Evolutionary conservation across 495 filamentous ascomycete species (phyloP).

Genomic region (Aspergillus campestris): DNA sequence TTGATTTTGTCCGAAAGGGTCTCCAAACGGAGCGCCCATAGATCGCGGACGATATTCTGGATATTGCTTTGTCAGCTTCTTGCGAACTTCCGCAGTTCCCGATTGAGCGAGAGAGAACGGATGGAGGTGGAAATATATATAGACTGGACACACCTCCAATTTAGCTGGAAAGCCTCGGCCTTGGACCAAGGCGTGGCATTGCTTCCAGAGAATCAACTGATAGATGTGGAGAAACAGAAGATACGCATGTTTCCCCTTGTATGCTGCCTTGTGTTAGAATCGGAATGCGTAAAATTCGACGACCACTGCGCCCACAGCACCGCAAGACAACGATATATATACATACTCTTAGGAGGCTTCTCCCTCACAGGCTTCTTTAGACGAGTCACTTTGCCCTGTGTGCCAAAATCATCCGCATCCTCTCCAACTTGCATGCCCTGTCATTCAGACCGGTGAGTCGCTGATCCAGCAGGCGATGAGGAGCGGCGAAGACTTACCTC

Average conservation of each 20-base stretch:
- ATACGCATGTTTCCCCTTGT: slow-evolving; percentile 54
- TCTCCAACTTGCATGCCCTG: slow-evolving; percentile 50
- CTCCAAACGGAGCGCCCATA: slow-evolving; percentile 61
- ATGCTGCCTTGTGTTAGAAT: slow-evolving; percentile 27
- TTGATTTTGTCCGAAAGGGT: slow-evolving; percentile 35
- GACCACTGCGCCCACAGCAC: too few species aligned
- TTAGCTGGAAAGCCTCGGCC: slow-evolving; percentile 53
- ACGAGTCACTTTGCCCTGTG: slow-evolving; percentile 50
- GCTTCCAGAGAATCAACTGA: slow-evolving; percentile 78
- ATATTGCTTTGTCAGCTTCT: slow-evolving; percentile 2
- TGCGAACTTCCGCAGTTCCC: neutral
- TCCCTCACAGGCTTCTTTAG: slow-evolving; percentile 46
- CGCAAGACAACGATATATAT: slow-evolving; percentile 1
- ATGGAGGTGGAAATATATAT: too few species aligned
- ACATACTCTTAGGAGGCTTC: slow-evolving; percentile 41
- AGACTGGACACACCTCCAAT: slow-evolving; percentile 44
- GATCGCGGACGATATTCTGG: slow-evolving; percentile 50
- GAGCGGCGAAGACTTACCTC: slow-evolving; percentile 29
- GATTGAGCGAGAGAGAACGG: too few species aligned
- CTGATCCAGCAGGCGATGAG: neutral
- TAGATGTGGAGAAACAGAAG: slow-evolving; percentile 76
- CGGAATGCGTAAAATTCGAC: neutral
- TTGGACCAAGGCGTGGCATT: slow-evolving; percentile 55
- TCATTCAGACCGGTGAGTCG: neutral
- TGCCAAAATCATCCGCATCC: slow-evolving; percentile 69